These are phyloP conservation scores for Coniochaeta pulveracea DNA, from an alignment of 2,329 filamentous ascomycete species.

Conservation along the genomic window DNA sequence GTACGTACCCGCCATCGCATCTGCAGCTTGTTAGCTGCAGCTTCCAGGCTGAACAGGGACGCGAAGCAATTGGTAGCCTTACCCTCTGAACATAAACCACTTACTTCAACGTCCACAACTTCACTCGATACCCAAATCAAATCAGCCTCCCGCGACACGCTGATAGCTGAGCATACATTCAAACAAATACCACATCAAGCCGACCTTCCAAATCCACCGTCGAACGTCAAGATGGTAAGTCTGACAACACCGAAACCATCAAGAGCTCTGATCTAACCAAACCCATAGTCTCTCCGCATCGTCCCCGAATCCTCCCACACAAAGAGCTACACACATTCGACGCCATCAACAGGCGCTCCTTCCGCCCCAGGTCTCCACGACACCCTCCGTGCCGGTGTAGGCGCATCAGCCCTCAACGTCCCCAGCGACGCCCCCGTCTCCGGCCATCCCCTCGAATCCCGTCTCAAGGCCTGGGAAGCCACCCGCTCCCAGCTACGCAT, in stretches of 20 bases:
- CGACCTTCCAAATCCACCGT: too few species aligned
- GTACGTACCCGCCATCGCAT: too few species aligned
- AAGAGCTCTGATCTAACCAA: slow-evolving; percentile 8
- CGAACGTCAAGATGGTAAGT: too few species aligned
- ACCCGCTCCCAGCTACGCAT: slow-evolving; percentile 85
- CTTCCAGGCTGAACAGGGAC: too few species aligned
- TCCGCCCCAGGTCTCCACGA: slow-evolving; percentile 91
- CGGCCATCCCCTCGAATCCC: slow-evolving; percentile 81
- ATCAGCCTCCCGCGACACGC: too few species aligned
- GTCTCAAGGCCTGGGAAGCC: slow-evolving; percentile 79
- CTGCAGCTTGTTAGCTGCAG: too few species aligned
- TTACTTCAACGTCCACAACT: too few species aligned
- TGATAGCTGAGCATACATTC: too few species aligned
- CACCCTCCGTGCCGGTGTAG: slow-evolving; percentile 76
- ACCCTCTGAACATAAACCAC: too few species aligned
- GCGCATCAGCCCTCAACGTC: slow-evolving; percentile 42
- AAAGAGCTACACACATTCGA: slow-evolving; percentile 51
- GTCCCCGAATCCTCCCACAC: slow-evolving; percentile 60
- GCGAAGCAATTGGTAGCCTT: background rate
- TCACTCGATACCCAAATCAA: too few species aligned
- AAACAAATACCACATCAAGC: too few species aligned
- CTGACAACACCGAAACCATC: too few species aligned
- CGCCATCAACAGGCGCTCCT: slow-evolving; percentile 60
- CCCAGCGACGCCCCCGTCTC: slow-evolving; percentile 42
- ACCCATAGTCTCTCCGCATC: slow-evolving; percentile 71